These are phyloP conservation scores for Lumnitzera littorea DNA, from an alignment of 345 rosid species.

Conservation along the genomic window DNA sequence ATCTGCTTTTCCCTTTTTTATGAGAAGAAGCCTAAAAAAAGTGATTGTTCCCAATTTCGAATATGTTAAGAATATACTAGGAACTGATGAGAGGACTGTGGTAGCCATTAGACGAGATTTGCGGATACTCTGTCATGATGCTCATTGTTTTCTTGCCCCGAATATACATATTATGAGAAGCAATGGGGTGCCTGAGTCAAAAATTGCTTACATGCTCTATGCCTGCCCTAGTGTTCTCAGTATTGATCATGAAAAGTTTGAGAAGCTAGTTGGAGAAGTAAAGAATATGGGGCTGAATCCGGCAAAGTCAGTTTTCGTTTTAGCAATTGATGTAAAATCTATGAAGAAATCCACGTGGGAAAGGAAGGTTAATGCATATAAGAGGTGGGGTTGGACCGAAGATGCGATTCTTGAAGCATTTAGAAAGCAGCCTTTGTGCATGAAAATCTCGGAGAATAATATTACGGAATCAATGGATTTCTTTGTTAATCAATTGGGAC, in stretches of 20 bases:
- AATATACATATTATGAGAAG: slow-evolving; percentile 7
- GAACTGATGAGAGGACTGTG: slow-evolving; percentile 7
- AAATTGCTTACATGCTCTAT: slow-evolving; percentile 2
- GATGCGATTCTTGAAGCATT: slow-evolving; percentile 18
- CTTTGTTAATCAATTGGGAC: slow-evolving; percentile 10
- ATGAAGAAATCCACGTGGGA: slow-evolving; percentile 7
- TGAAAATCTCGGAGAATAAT: slow-evolving; percentile 15
- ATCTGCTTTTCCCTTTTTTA: not conserved
- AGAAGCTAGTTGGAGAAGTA: slow-evolving; percentile 9
- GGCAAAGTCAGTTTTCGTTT: not conserved
- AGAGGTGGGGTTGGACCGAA: slow-evolving; percentile 27
- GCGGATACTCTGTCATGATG: not conserved
- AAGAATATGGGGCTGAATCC: slow-evolving; percentile 3
- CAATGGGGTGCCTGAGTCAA: slow-evolving; percentile 17
- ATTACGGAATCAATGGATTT: slow-evolving; percentile 18
- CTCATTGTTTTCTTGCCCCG: not conserved
- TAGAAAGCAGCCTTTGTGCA: slow-evolving; percentile 11
- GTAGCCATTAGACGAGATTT: not conserved
- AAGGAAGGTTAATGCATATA: slow-evolving; percentile 12
- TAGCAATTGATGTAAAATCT: slow-evolving; percentile 2
- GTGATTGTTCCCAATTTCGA: slow-evolving; percentile 19
- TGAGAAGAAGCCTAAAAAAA: slow-evolving; percentile 19
- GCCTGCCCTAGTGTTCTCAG: not conserved
- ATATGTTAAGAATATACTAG: slow-evolving; percentile 9
- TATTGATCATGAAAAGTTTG: not conserved